Percentiles rank a stretch among this genome's conserved stretches.
Evolutionary conservation across 2,329 filamentous ascomycete species (phyloP).

Genomic region (Grosmannia clavigera): DNA sequence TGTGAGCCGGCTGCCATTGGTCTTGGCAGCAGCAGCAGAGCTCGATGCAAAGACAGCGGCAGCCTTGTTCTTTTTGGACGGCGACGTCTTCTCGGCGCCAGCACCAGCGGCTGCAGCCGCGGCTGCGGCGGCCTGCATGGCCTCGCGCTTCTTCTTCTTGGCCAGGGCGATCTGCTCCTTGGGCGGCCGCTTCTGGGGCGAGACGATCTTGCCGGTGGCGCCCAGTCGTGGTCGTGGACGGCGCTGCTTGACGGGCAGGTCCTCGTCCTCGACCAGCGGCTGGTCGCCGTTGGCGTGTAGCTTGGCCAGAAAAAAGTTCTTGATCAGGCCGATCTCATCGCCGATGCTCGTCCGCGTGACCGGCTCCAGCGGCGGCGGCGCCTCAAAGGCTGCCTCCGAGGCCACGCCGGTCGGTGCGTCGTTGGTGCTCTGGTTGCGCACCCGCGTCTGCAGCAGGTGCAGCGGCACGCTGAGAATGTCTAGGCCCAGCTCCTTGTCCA

Average conservation of each 20-base stretch:
- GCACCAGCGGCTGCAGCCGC: constrained; percentile 19
- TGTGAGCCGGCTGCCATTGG: background rate
- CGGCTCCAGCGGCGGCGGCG: constrained; percentile 58
- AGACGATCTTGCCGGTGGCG: constrained; percentile 74
- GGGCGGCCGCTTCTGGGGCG: constrained; percentile 68
- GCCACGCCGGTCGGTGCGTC: constrained; percentile 51
- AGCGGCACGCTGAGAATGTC: constrained; percentile 83
- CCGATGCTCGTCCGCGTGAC: constrained; percentile 69
- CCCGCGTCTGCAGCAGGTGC: constrained; percentile 83
- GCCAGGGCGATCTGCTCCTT: constrained; percentile 73
- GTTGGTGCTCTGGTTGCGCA: constrained; percentile 73
- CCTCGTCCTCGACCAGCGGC: constrained; percentile 84
- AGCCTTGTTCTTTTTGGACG: constrained; percentile 41
- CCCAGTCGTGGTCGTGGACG: constrained; percentile 53
- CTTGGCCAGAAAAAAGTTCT: constrained; percentile 84
- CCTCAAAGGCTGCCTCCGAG: constrained; percentile 49
- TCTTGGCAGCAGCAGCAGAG: background rate
- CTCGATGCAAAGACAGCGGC: background rate
- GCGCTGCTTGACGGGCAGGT: constrained; percentile 85
- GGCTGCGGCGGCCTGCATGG: constrained; percentile 14
- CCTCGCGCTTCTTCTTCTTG: constrained; percentile 70
- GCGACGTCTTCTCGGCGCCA: constrained; percentile 22
- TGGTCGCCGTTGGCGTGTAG: constrained; percentile 73
- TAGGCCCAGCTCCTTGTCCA: constrained; percentile 82
- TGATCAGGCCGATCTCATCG: constrained; percentile 73